Evolutionary conservation across 2,329 filamentous ascomycete species (phyloP).

Genomic region (Pyrenochaeta sp.): DNA sequence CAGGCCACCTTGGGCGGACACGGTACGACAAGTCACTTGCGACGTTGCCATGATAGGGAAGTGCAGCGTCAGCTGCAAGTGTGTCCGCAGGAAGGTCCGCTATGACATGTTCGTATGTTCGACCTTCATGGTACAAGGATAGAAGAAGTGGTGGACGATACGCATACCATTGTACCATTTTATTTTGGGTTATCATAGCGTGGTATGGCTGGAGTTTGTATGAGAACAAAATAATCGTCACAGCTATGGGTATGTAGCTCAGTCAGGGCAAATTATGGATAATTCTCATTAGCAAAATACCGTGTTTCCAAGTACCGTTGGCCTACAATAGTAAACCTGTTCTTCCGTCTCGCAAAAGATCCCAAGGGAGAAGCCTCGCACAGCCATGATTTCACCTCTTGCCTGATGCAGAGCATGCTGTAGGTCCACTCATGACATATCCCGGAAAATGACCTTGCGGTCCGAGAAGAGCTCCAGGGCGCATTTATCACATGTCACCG

Average conservation of each 20-base stretch:
- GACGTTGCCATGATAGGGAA: conserved; percentile 17
- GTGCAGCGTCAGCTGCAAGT: conserved; percentile 14
- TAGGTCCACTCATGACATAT: background rate
- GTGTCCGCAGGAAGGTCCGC: conserved; percentile 13
- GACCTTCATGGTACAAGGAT: conserved; percentile 1
- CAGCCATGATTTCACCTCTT: background rate
- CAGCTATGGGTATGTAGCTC: conserved; percentile 1
- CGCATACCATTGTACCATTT: conserved; percentile 7
- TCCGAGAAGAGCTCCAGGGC: background rate
- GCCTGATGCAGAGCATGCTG: background rate
- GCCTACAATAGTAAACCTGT: background rate
- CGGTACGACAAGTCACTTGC: conserved; percentile 10
- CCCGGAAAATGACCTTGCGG: no score
- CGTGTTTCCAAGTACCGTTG: background rate
- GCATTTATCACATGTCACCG: background rate
- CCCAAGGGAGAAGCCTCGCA: background rate
- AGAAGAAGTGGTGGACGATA: conserved; percentile 1
- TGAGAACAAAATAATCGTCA: conserved; percentile 3
- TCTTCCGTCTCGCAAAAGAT: background rate
- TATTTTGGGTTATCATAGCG: conserved; percentile 8
- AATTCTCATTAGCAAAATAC: background rate
- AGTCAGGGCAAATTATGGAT: background rate
- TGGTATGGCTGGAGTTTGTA: conserved; percentile 9
- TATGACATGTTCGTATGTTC: conserved; percentile 2
- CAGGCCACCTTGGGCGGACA: conserved; percentile 16